Conservation (phyloP, 768 basidiomycete genomes). For the Cystofilobasidium capitatum region DNA sequence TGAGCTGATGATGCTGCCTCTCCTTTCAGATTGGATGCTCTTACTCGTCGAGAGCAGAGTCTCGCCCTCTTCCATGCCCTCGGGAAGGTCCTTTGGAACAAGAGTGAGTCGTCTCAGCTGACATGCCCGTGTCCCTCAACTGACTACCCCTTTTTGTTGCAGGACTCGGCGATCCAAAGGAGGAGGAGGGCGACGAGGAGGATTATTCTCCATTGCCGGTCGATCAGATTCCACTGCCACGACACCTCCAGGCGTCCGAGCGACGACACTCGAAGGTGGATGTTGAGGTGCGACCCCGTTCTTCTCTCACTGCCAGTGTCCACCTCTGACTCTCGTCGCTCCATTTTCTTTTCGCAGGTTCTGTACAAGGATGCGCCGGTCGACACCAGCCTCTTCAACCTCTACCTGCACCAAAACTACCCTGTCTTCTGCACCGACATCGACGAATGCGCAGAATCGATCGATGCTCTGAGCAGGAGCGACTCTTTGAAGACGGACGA, state of each 20-base stretch:
- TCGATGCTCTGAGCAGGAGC: constrained; percentile 35
- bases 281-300: constrained; percentile 49
- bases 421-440: constrained; percentile 68
- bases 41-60: constrained; percentile 74
- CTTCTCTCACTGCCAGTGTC: neutral
- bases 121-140: neutral
- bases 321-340: neutral
- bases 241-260: constrained; percentile 52
- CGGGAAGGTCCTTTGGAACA: constrained; percentile 90
- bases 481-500: constrained; percentile 40
- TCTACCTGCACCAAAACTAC: constrained; percentile 93
- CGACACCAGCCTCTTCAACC: constrained; percentile 74
- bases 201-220: constrained; percentile 45
- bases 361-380: constrained; percentile 79
- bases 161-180: constrained; percentile 40
- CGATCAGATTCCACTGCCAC: constrained; percentile 45
- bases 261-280: constrained; percentile 64
- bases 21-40: constrained; percentile 51
- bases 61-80: constrained; percentile 82
- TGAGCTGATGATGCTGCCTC: neutral
- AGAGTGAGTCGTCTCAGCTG: constrained; percentile 48
- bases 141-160: neutral
- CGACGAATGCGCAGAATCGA: constrained; percentile 46
- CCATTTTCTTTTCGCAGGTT: constrained; percentile 41
- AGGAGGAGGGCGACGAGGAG: constrained; percentile 52